Evolutionary conservation across 1,139 yeast genomes (phyloP).

Genomic region (Saccharomyces hybrid): DNA sequence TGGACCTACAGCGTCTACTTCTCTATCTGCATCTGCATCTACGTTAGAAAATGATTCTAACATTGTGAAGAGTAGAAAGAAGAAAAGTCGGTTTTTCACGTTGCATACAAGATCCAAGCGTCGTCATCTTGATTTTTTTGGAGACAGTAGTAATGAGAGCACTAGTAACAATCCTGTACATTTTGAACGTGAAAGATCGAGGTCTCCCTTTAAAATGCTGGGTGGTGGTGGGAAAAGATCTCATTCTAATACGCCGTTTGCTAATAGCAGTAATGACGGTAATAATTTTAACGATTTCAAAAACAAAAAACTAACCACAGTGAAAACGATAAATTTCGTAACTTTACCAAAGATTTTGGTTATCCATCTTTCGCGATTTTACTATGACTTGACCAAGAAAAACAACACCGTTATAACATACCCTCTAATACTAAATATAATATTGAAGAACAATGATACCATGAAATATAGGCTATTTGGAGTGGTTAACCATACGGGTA

Average conservation of each 20-base stretch:
- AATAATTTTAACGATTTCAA: conserved; percentile 16
- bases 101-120: conserved; percentile 13
- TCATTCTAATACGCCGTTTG: background rate
- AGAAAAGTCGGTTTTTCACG: conserved; percentile 17
- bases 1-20: conserved; percentile 30
- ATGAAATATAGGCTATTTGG: conserved; percentile 50
- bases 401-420: conserved; percentile 47
- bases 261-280: conserved; percentile 1
- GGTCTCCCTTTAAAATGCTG: conserved; percentile 22
- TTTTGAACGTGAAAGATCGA: conserved; percentile 16
- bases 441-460: conserved; percentile 36
- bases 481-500: conserved; percentile 64
- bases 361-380: conserved; percentile 57
- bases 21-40: background rate
- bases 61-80: conserved; percentile 5
- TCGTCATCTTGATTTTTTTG: conserved; percentile 2
- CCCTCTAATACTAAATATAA: conserved; percentile 46
- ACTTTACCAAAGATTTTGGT: conserved; percentile 57
- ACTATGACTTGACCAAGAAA: conserved; percentile 49
- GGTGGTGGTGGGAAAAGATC: conserved; percentile 4
- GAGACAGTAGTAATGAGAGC: conserved; percentile 3
- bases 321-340: conserved; percentile 53
- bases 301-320: conserved; percentile 34
- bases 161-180: conserved; percentile 7
- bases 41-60: background rate